Evolutionary conservation across 2,329 filamentous ascomycete genomes (phyloP), one percentile per base, ranked within the genome.

Genomic region (Curvularia hawaiiensis): DNA sequence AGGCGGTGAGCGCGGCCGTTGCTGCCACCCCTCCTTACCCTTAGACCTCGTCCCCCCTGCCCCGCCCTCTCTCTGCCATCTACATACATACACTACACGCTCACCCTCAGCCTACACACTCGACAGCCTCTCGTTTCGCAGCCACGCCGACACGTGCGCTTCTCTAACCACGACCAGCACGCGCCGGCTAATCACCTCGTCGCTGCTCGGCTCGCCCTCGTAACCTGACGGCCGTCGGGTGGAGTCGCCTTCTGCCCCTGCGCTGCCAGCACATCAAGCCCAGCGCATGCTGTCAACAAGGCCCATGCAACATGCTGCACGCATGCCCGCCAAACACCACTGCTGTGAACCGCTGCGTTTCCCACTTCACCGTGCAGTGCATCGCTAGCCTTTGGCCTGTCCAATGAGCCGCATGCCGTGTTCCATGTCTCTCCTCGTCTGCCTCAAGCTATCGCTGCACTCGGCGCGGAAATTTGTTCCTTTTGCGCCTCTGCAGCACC

Each of bases 261-360:
- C 33, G 56, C 59, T 52, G 52, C 50, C 54, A 56, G 60, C 52
- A 51, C 52, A 58, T 57, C 54, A 64, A 40, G 61, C 58, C 52
- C 54, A 60, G 62, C 65, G 67, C 71, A 64, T 64, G 65, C 64
- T 72, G 70, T 71, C 67, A 69, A 66, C 60, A 59, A 59, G 43
- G 41, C 52, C 56, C 51, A 58, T 58, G 55, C 55, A 58, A 58
- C 55, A 33, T 50, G 55, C 62, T 69, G 65, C 66, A 68, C 65
- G 64, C 64, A 35, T 35, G 33, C 33, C 33, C 33, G 33, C 33
- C 33, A 35, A 16, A 35, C 33, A 35, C 14, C 12, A n/a, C 67
- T 61, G 59, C 60, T 54, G 54, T 60, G 64, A 68, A 71, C 67
- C 61, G 60, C 60, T 60, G 22, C 63, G 54, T 65, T 70, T 70